Conservation (phyloP, 495 filamentous ascomycete species). For the Podospora pseudoanserina region DNA sequence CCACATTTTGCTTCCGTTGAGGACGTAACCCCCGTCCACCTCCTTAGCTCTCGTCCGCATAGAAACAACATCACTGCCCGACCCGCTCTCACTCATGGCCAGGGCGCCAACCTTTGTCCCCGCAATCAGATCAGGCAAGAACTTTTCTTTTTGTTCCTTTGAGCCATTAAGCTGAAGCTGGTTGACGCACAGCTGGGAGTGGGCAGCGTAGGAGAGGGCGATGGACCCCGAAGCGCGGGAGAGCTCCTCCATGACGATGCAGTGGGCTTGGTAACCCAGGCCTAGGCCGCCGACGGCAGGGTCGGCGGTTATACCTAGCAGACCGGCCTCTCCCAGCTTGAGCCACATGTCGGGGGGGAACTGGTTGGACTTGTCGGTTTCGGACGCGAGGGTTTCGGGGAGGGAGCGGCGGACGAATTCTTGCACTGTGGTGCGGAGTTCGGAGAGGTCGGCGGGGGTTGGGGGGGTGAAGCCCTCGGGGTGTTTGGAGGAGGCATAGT, state of each 20-base stretch:
- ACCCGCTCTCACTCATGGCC: conserved; percentile 91
- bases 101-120: conserved; percentile 83
- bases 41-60: conserved; percentile 83
- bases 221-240: conserved; percentile 70
- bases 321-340: conserved; percentile 86
- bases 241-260: conserved; percentile 90
- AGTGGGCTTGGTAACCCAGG: conserved; percentile 97
- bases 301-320: conserved; percentile 90
- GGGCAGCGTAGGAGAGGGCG: conserved; percentile 86
- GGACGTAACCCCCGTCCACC: conserved; percentile 78
- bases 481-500: conserved; percentile 69
- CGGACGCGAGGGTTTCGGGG: conserved; percentile 73
- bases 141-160: conserved; percentile 69
- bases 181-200: conserved; percentile 95
- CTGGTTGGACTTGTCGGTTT: conserved; percentile 78
- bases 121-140: conserved; percentile 75
- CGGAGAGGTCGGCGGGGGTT: conserved; percentile 66
- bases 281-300: conserved; percentile 88
- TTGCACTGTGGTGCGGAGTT: conserved; percentile 85
- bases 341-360: conserved; percentile 92
- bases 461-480: conserved; percentile 79
- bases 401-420: conserved; percentile 89
- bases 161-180: conserved; percentile 91
- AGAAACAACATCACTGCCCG: conserved; percentile 89
- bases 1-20: conserved; percentile 99